Evolutionary conservation across 2,329 filamentous ascomycete genomes (phyloP), one percentile per base, ranked within the genome.

Genomic region (Falciphora oryzae): DNA sequence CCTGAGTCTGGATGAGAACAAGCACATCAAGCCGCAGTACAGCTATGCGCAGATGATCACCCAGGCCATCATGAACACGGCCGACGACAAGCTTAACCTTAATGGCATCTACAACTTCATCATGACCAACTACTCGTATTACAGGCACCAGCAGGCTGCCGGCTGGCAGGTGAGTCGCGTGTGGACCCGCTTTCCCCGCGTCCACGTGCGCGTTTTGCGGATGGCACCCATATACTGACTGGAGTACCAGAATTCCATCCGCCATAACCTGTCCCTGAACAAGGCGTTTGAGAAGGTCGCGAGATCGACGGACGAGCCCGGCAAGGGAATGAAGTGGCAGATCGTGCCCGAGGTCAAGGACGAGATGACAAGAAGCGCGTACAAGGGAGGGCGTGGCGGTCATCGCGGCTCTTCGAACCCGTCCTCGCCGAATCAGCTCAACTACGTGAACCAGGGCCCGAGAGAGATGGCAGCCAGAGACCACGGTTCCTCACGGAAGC

Each of bases 291-390:
- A 93, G 70, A 99, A 99, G 76, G 90, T 97, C 11, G 91, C 95
- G 3, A 89, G 95, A 60, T 89, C 91, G 22, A 97, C 93, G 0
- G 92, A 98, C 70, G 95, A 99, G 74, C 95, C 95, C 28, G 95
- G 95, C 16, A 99, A 99, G 75, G 95, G 95, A 32, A 98, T 97
- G 93, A 98, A 98, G 75, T 99, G 95, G 95, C 92, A 94, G 76
- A 93, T 99, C 72, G 88, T 92, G 4, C 84, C 91, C 1, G 91
- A 96, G 68, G 85, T 89, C 68, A 88, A 90, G 61, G 92, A 97
- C 25, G 94, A 97, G 63, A 96, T 97, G 81, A 84, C 92, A 66
- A 90, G 90, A 74, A 91, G 90, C 70, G 84, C 85, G 1, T 85
- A 80, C 70, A 82, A 84, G 64, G 83, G 85, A 25, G 86, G 86